Evolutionary conservation across 1,284 basidiomycete species (phyloP).

Genomic region (Phaffia rhodozyma): DNA sequence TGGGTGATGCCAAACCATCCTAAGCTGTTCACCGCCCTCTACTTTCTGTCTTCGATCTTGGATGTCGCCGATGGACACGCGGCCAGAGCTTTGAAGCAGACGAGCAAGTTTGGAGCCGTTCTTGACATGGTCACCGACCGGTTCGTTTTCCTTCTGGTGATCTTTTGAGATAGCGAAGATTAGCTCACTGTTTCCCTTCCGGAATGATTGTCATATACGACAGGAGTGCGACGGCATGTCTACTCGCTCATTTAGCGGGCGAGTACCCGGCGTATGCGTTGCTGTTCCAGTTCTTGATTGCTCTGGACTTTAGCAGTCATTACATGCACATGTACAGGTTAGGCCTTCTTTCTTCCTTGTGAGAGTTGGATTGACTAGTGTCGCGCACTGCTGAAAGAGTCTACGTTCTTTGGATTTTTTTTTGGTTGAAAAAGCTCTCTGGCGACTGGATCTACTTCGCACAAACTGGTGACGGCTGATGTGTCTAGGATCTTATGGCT

Average conservation of each 20-base stretch:
- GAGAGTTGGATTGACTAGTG: not conserved
- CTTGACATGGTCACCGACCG: conserved; percentile 99
- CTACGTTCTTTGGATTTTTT: not conserved
- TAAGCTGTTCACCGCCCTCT: conserved; percentile 79
- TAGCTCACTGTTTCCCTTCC: not conserved
- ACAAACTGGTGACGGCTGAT: conserved; percentile 82
- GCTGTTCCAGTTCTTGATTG: conserved; percentile 87
- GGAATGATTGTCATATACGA: not conserved
- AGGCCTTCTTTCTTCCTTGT: conserved; percentile 25
- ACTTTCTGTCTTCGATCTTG: conserved; percentile 82
- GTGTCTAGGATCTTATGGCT: conserved; percentile 82
- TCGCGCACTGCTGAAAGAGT: not conserved
- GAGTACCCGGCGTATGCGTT: conserved; percentile 74
- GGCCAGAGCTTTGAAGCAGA: conserved; percentile 77
- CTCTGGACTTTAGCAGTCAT: conserved; percentile 94
- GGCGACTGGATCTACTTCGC: conserved; percentile 79
- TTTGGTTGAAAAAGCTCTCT: conserved; percentile 53
- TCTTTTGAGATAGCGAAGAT: not conserved
- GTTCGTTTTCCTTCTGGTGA: conserved; percentile 39
- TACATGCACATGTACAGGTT: conserved; percentile 99
- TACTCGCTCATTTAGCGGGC: conserved; percentile 85
- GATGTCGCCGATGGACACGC: conserved; percentile 94
- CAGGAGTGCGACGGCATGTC: conserved; percentile 90
- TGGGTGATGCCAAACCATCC: conserved; percentile 93
- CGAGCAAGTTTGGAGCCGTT: conserved; percentile 93